phyloP scores from a whole-genome alignment of 2,329 filamentous ascomycete species.

The Penicillium sp. region DNA sequence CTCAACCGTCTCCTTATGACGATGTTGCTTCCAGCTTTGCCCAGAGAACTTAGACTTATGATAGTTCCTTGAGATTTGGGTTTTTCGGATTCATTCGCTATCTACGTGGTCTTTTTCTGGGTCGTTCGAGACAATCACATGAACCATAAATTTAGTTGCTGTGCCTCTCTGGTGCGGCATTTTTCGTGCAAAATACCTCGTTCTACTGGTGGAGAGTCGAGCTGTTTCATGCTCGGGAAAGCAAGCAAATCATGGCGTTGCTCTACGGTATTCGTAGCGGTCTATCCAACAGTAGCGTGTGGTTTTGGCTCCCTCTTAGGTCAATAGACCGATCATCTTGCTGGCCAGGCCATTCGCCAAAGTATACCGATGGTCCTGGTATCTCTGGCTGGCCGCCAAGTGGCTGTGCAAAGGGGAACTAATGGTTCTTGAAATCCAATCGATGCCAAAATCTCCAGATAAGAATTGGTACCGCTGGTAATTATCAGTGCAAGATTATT shows the following conservation, averaged over 20 bases:
- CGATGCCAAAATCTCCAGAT: background rate
- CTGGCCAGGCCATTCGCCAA: constrained; percentile 25
- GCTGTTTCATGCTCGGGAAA: constrained; percentile 5
- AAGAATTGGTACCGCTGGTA: background rate
- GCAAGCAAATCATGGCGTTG: background rate
- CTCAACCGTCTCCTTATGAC: background rate
- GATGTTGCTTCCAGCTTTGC: too few relatives aligned
- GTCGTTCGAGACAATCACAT: too few relatives aligned
- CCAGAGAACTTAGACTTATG: too few relatives aligned
- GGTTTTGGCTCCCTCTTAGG: constrained; percentile 5
- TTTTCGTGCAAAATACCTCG: constrained; percentile 23
- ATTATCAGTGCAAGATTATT: constrained; percentile 15
- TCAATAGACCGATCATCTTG: constrained; percentile 14
- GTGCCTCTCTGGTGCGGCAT: constrained; percentile 6
- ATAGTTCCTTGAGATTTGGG: too few relatives aligned
- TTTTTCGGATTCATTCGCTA: too few relatives aligned
- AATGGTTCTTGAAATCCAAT: constrained; percentile 1
- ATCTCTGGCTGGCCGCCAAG: background rate
- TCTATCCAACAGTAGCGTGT: constrained; percentile 1
- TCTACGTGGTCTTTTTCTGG: too few relatives aligned
- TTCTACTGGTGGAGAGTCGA: constrained; percentile 14
- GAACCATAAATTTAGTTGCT: too few relatives aligned
- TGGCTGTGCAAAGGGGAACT: constrained; percentile 1
- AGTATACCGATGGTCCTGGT: constrained; percentile 19
- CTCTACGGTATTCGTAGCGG: background rate